A percentile compares a stretch with the other conserved stretches of the same genome.
Evolutionary conservation across 176 grass and related monocot genomes (phyloP).

Genomic region (Hsuehochloa calcarea): DNA sequence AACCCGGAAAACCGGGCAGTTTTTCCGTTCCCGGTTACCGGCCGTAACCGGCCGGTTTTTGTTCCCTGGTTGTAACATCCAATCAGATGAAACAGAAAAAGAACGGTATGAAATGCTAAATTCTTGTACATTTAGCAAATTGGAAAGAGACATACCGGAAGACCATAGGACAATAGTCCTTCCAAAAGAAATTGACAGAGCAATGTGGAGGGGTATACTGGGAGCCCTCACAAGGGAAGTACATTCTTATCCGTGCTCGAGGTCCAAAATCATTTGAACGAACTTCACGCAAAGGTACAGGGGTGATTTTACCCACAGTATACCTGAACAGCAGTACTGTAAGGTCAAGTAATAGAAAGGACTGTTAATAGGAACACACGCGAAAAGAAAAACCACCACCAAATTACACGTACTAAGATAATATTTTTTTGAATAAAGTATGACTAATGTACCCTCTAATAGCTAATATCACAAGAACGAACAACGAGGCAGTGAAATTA

Average conservation of each 20-base stretch:
- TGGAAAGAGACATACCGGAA: constrained; percentile 62
- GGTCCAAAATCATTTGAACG: constrained; percentile 95
- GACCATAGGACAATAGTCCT: constrained; percentile 98
- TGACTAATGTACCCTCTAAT: not conserved
- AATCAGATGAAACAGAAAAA: not conserved
- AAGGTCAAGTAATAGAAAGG: not conserved
- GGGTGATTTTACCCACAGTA: constrained; percentile 96
- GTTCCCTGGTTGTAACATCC: not conserved
- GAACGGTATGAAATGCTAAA: not conserved
- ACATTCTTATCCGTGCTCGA: constrained; percentile 87
- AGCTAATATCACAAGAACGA: constrained; percentile 6
- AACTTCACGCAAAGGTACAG: constrained; percentile 93
- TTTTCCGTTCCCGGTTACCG: no score
- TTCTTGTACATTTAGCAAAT: constrained; percentile 14
- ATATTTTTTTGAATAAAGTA: not conserved
- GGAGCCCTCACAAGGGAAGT: constrained; percentile 83
- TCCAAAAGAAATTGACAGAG: constrained; percentile 96
- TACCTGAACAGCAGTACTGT: constrained; percentile 57
- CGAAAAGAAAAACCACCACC: not conserved
- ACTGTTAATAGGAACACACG: not conserved
- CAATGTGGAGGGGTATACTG: constrained; percentile 92
- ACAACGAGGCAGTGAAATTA: not conserved
- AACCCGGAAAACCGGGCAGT: no score
- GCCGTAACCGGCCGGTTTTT: no score
- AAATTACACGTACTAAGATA: not conserved